These are phyloP conservation scores for Astrothelium subdiscretum DNA, from an alignment of 495 filamentous ascomycete species.

Conservation along the genomic window DNA sequence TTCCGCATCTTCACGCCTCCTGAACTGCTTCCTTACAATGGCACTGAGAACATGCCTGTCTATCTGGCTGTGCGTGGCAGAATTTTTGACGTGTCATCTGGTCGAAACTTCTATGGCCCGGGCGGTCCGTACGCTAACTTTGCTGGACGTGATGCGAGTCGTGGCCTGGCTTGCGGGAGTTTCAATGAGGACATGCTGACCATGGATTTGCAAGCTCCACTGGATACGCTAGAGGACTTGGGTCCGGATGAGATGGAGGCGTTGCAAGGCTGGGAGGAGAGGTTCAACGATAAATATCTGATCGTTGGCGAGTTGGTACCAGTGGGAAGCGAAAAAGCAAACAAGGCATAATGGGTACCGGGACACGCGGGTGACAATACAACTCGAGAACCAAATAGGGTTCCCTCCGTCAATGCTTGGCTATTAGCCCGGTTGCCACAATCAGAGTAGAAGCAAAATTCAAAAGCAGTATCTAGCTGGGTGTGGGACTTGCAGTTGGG, in stretches of 20 bases:
- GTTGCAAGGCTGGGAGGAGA: conserved; percentile 79
- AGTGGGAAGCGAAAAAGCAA: conserved; percentile 48
- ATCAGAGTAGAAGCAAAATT: too few species aligned
- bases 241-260: conserved; percentile 69
- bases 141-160: conserved; percentile 83
- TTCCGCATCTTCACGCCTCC: conserved; percentile 87
- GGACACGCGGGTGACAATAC: too few species aligned
- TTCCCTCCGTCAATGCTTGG: too few species aligned
- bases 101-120: conserved; percentile 86
- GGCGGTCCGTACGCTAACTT: conserved; percentile 91
- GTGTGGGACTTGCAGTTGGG: too few species aligned
- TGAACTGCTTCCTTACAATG: conserved; percentile 80
- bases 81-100: conserved; percentile 78
- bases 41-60: conserved; percentile 58
- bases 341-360: conserved; percentile 15
- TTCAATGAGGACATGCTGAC: conserved; percentile 97
- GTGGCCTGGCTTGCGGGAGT: conserved; percentile 81
- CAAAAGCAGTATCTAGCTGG: too few species aligned
- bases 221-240: conserved; percentile 71
- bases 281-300: conserved; percentile 88
- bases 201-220: conserved; percentile 72
- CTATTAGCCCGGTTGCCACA: too few species aligned
- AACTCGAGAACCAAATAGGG: too few species aligned
- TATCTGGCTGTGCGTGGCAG: conserved; percentile 74
- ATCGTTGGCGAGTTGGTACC: conserved; percentile 84